Conservation (phyloP, 225 moss, liverwort and hornwort species). For the Polytrichum formosum region DNA sequence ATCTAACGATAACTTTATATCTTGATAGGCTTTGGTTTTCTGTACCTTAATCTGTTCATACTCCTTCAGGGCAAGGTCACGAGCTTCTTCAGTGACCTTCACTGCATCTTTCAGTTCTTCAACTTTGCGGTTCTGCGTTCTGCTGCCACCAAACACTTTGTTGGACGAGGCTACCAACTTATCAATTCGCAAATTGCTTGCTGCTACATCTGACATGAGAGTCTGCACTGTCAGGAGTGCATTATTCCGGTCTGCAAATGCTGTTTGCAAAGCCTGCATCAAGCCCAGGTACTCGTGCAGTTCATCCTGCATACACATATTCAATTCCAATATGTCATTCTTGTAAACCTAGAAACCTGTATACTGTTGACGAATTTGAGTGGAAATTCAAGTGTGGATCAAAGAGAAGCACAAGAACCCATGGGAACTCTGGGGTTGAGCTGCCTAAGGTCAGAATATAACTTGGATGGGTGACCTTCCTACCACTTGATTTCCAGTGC, state of each 20-base stretch:
- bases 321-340: not conserved
- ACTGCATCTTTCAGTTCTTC: slow-evolving; percentile 54
- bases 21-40: not conserved
- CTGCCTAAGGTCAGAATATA: too few relatives aligned
- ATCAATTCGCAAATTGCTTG: slow-evolving; percentile 44
- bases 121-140: slow-evolving; percentile 46
- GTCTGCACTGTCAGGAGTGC: slow-evolving; percentile 68
- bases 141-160: slow-evolving; percentile 67
- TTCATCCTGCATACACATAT: slow-evolving; percentile 41
- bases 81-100: slow-evolving; percentile 49
- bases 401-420: too few relatives aligned
- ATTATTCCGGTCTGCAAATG: slow-evolving; percentile 56
- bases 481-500: too few relatives aligned
- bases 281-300: slow-evolving; percentile 66
- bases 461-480: too few relatives aligned
- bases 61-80: slow-evolving; percentile 52
- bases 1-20: too few relatives aligned
- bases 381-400: too few relatives aligned
- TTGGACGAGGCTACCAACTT: slow-evolving; percentile 51
- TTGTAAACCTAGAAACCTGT: too few relatives aligned
- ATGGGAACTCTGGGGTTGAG: too few relatives aligned
- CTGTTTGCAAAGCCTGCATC: slow-evolving; percentile 69
- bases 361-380: too few relatives aligned
- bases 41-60: slow-evolving; percentile 67
- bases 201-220: slow-evolving; percentile 50